Base-by-base conservation (phyloP, 176 grass and related monocot genomes). In the Neostapfia colusana region DNA sequence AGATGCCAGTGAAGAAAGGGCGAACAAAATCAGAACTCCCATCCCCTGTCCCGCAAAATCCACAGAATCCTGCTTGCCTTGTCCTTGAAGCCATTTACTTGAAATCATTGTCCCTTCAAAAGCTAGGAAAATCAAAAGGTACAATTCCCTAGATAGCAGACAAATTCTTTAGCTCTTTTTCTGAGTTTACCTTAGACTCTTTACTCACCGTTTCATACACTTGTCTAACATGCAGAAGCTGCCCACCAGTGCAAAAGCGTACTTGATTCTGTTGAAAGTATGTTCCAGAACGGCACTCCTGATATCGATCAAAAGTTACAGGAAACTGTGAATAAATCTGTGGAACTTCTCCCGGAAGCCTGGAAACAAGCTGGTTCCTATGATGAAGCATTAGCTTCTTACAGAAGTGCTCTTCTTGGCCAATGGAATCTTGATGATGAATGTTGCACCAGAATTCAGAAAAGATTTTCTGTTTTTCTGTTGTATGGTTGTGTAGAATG, bases 61-160 rank as follows among this genome's bases (percentile, higher is more conserved):
- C 54, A 0, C 86, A 93, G 69, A 77, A 97, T 81, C 81, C 93
- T 39, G 90, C 95, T 79, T 92, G 76, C 57, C 95, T 94, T 64
- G 89, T 98, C 65, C 79, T 98, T 23, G 95, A 98, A 81, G 95
- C 95, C 45, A 94, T 98, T 73, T 98, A 94, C 80, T 83, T 94
- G 74, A 98, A 98, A 86, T 84, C 95, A 69, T 57, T 98, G 58
- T 94, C 95, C 2, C 86, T 98, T 70, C 87, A 88, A 63, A 98
- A 92, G 70, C 95, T 98, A 70, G 88, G 84, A 41, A 91, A 87
- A 85, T 83, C 79, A 16, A 80, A 18, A 43, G 95, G 95, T 93
- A 85, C 56, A 82, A 62, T 50, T 43, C 67, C 35, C 24, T 62
- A 63, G 8, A 61, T 59, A 36, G 5, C 1, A 56, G 2, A 2